Conservation (phyloP, 2,329 filamentous ascomycete genomes). For the Colletotrichum simmondsii region DNA sequence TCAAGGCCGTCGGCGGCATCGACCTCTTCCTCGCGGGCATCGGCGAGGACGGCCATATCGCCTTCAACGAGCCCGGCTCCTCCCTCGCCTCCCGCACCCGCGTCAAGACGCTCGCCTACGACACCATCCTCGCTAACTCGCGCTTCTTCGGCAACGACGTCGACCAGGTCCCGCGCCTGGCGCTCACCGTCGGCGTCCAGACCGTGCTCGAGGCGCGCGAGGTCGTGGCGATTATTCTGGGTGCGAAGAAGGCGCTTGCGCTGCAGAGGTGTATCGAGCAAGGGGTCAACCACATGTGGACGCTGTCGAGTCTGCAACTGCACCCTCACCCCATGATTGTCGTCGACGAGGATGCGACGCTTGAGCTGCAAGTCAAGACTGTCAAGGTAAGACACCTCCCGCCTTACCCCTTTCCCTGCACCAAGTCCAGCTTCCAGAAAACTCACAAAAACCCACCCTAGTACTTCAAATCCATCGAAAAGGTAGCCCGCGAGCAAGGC, state of each 20-base stretch:
- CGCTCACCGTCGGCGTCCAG: conserved; percentile 85
- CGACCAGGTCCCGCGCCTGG: conserved; percentile 80
- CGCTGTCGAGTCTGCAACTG: conserved; percentile 81
- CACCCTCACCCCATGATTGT: conserved; percentile 86
- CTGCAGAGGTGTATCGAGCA: conserved; percentile 85
- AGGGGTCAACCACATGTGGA: conserved; percentile 92
- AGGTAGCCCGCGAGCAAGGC: conserved; percentile 66
- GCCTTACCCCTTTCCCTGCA: too few relatives aligned
- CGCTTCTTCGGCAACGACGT: conserved; percentile 85
- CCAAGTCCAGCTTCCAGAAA: too few relatives aligned
- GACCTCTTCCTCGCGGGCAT: conserved; percentile 89
- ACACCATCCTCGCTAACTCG: conserved; percentile 87
- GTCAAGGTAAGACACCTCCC: conserved; percentile 72
- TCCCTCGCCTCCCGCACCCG: conserved; percentile 81
- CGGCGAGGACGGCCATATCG: conserved; percentile 87
- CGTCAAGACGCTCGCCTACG: conserved; percentile 88
- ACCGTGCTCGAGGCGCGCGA: conserved; percentile 85
- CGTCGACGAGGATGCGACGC: conserved; percentile 82
- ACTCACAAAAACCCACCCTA: conserved; percentile 44
- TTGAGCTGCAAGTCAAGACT: conserved; percentile 79
- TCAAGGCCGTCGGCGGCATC: conserved; percentile 79
- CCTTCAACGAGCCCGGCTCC: conserved; percentile 90
- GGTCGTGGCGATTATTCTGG: conserved; percentile 85
- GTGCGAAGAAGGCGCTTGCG: conserved; percentile 83
- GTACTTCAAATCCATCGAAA: conserved; percentile 80